Conservation (phyloP, 805 yeast genomes). For the Candida easanensis region DNA sequence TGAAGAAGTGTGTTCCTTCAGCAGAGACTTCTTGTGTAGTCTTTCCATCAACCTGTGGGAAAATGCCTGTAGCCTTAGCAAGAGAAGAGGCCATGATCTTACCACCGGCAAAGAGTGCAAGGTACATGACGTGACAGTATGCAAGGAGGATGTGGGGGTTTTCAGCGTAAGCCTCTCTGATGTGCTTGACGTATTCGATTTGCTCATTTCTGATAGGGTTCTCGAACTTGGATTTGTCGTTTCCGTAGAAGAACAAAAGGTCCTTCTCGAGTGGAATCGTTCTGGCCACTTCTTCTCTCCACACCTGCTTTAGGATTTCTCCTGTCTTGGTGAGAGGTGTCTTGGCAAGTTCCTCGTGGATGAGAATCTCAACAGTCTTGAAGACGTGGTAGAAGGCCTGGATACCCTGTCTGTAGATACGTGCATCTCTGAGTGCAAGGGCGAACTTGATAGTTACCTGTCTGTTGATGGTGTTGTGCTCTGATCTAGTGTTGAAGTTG, state of each 20-base stretch:
- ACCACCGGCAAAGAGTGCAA: constrained; percentile 88
- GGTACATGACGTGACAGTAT: constrained; percentile 80
- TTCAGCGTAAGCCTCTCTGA: constrained; percentile 47
- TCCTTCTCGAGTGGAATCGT: constrained; percentile 55
- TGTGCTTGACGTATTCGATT: constrained; percentile 60
- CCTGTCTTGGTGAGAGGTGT: constrained; percentile 26
- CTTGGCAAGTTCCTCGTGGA: constrained; percentile 43
- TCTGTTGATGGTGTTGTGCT: constrained; percentile 69
- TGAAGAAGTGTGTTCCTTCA: constrained; percentile 68
- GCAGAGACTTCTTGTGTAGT: constrained; percentile 59
- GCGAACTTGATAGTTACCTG: constrained; percentile 68
- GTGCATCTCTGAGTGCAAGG: constrained; percentile 70
- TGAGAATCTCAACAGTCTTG: constrained; percentile 55
- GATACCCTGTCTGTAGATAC: constrained; percentile 76
- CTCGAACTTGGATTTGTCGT: constrained; percentile 51
- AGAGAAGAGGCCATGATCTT: constrained; percentile 65
- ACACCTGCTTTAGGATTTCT: constrained; percentile 53
- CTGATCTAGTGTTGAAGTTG: constrained; percentile 60
- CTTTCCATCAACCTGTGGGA: constrained; percentile 70
- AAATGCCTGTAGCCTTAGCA: constrained; percentile 63
- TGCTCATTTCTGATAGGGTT: constrained; percentile 60
- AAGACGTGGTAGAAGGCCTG: constrained; percentile 72
- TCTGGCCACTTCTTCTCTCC: constrained; percentile 71
- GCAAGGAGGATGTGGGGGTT: constrained; percentile 75
- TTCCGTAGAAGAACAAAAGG: constrained; percentile 63